A percentile compares a stretch with the other conserved stretches of the same genome.
Evolutionary conservation across 2,329 filamentous ascomycete genomes (phyloP).

Genomic region (Colletotrichum sp.): DNA sequence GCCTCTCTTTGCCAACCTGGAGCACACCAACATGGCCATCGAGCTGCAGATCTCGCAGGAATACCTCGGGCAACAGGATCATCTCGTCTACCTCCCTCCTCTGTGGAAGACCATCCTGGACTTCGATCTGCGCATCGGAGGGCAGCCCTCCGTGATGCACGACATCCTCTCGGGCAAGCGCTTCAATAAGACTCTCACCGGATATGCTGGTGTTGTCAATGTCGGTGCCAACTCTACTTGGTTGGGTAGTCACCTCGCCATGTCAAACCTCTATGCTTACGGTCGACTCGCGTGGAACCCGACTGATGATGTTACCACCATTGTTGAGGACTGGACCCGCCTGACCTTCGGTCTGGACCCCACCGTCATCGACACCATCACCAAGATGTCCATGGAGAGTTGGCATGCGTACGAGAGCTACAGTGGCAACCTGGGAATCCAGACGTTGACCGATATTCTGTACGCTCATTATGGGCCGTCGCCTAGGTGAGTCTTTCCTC

Average conservation of each 20-base stretch:
- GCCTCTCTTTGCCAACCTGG: conserved; percentile 64
- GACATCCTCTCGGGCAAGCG: conserved; percentile 66
- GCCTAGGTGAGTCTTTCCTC: not conserved
- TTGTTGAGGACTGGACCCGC: conserved; percentile 71
- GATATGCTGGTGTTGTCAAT: conserved; percentile 71
- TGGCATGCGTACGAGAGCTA: conserved; percentile 78
- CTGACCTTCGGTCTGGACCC: conserved; percentile 66
- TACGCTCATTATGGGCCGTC: conserved; percentile 69
- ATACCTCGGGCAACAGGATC: conserved; percentile 73
- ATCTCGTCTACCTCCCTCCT: conserved; percentile 71
- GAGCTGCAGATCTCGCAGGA: conserved; percentile 74
- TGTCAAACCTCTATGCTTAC: conserved; percentile 76
- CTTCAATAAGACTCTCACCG: conserved; percentile 62
- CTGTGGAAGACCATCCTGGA: conserved; percentile 73
- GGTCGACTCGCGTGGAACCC: conserved; percentile 72
- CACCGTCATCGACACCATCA: conserved; percentile 63
- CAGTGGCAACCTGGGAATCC: conserved; percentile 72
- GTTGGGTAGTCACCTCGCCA: conserved; percentile 72
- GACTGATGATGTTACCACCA: conserved; percentile 45
- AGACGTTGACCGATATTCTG: conserved; percentile 72
- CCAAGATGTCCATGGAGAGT: conserved; percentile 68
- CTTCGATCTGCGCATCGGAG: conserved; percentile 69
- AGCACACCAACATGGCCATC: conserved; percentile 54
- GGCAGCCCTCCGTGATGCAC: conserved; percentile 57
- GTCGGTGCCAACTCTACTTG: conserved; percentile 71